Percentiles rank a stretch among this genome's conserved stretches.
These are phyloP conservation scores for Neopestalotiopsis clavispora DNA, from an alignment of 2,329 filamentous ascomycete genomes.

Conservation along the genomic window DNA sequence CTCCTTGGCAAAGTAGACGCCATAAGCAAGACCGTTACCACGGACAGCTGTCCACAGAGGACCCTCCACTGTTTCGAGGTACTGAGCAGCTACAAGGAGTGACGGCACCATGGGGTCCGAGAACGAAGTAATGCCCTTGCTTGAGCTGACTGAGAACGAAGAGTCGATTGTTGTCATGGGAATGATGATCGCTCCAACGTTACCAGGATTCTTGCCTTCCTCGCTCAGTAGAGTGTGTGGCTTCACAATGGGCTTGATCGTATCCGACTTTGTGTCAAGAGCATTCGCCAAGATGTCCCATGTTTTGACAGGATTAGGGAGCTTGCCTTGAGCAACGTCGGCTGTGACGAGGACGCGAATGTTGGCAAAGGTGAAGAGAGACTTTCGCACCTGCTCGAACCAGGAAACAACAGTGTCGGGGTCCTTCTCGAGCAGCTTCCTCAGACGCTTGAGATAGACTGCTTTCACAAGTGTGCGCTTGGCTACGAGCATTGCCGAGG, in stretches of 20 bases:
- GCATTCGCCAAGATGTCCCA: constrained; percentile 71
- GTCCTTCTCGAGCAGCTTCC: constrained; percentile 78
- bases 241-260: constrained; percentile 73
- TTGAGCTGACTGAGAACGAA: constrained; percentile 81
- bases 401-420: constrained; percentile 76
- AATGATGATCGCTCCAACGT: constrained; percentile 75
- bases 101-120: constrained; percentile 80
- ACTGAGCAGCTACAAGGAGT: constrained; percentile 85
- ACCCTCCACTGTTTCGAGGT: constrained; percentile 91
- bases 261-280: constrained; percentile 51
- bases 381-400: constrained; percentile 76
- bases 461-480: constrained; percentile 85
- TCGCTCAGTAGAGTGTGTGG: constrained; percentile 74
- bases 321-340: constrained; percentile 68
- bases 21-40: constrained; percentile 92
- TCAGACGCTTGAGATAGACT: constrained; percentile 84
- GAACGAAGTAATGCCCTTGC: constrained; percentile 76
- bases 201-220: constrained; percentile 76
- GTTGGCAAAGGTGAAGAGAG: constrained; percentile 83
- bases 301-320: constrained; percentile 75
- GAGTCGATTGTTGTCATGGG: constrained; percentile 93
- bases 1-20: constrained; percentile 78
- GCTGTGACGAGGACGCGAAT: constrained; percentile 85
- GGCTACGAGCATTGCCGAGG: constrained; percentile 76
- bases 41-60: constrained; percentile 93